Evolutionary conservation across 139 green algal genomes (phyloP), one percentile per base, ranked within the genome.

Genomic region (Chlorella sp.): DNA sequence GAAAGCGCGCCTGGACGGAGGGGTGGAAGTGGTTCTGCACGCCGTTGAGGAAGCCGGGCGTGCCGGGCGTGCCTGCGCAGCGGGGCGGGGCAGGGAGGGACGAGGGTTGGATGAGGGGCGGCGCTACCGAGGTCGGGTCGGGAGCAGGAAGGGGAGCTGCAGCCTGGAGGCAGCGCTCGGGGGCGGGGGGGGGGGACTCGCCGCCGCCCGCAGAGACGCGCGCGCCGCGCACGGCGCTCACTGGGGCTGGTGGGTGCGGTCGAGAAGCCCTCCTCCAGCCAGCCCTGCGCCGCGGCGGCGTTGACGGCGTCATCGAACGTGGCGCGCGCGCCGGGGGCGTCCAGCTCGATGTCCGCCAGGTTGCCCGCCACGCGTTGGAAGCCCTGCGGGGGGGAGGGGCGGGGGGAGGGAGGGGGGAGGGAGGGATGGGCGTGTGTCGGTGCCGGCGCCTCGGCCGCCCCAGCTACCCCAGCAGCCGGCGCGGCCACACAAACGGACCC

Each of bases 331-430:
- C 67, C 66, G 0, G 93, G 93, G 46, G 86, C 88, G 80, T 97
- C 93, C 45, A 97, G 84, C 21, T 82, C 74, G 0, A 84, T 86
- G 74, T 97, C 92, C 2, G 82, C 80, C 69, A 97, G 78, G 64
- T 87, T 88, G 48, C 88, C 84, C 3, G 82, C 81, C 55, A 95
- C 86, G 14, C 92, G 79, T 56, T 85, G 81, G 67, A 94, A 92
- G 46, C 90, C 83, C 72, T 84, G 73, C 53, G 17, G 3, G 35
- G 41, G 31, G 17, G 15, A 25, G 53, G 19, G 29, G 53, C 19
- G 53, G 53, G 53, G 53, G 53, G 11, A 14, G 29, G 53, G 53
- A 55, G 4, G 63, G n/a, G n/a, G n/a, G n/a, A n/a, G n/a, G n/a
- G n/a, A n/a, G n/a, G n/a, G n/a, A n/a, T n/a, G n/a, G n/a, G n/a